A percentile compares a stretch with the other conserved stretches of the same genome.
Conservation (phyloP, 192 early-diverging fungal genomes). For the Backusella liffmaniae region DNA sequence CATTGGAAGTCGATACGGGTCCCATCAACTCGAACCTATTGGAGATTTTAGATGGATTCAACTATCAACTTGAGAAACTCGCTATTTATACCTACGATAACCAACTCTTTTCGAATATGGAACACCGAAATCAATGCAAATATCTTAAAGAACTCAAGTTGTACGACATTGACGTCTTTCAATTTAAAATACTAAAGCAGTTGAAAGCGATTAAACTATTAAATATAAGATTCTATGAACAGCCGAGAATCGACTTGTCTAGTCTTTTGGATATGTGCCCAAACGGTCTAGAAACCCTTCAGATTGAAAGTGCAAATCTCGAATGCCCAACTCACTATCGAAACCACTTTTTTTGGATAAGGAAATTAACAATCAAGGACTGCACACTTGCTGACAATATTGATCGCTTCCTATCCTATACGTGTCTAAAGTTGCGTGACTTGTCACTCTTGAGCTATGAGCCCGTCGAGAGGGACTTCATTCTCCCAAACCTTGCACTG, state of each 20-base stretch:
- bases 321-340: neutral
- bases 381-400: neutral
- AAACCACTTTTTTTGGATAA: neutral
- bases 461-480: neutral
- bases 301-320: neutral
- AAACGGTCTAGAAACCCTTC: neutral
- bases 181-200: neutral
- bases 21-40: neutral
- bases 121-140: neutral
- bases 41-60: neutral
- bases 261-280: neutral
- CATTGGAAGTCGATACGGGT: neutral
- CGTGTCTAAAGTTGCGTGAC: neutral
- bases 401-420: neutral
- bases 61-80: neutral
- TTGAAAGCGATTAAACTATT: neutral
- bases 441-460: neutral
- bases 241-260: neutral
- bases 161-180: neutral
- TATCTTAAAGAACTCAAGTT: neutral
- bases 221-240: constrained; percentile 7
- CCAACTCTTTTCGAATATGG: neutral
- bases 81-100: neutral
- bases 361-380: neutral
- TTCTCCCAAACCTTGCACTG: neutral